These are phyloP conservation scores for Eucalyptus curtisii DNA, from an alignment of 345 rosid species.

Conservation along the genomic window DNA sequence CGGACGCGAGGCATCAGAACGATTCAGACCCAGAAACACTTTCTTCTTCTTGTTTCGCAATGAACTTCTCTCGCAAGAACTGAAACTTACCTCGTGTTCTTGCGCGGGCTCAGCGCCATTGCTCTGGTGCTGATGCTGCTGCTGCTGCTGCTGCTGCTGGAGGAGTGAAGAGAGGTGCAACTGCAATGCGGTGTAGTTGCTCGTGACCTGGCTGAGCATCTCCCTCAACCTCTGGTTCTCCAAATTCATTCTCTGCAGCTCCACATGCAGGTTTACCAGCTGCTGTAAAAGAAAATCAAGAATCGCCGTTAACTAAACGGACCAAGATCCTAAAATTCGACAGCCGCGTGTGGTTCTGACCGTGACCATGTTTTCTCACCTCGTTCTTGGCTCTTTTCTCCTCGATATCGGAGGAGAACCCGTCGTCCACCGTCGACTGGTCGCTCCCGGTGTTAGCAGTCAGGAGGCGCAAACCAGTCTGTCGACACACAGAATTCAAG, in stretches of 20 bases:
- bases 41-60: neutral
- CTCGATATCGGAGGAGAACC: constrained; percentile 48
- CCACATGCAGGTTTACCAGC: constrained; percentile 50
- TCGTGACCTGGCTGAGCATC: constrained; percentile 63
- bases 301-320: neutral
- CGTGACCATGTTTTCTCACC: constrained; percentile 16
- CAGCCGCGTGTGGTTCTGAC: neutral
- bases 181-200: constrained; percentile 52
- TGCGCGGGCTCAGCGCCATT: constrained; percentile 7
- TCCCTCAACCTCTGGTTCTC: constrained; percentile 73
- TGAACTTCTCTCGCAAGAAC: neutral
- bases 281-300: neutral
- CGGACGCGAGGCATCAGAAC: neutral
- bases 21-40: neutral
- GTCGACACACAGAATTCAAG: neutral
- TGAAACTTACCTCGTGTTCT: constrained; percentile 18
- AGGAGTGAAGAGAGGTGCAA: constrained; percentile 50
- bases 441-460: constrained; percentile 66
- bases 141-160: constrained; percentile 39
- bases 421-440: constrained; percentile 74
- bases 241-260: constrained; percentile 50
- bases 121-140: constrained; percentile 21
- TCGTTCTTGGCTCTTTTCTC: constrained; percentile 40
- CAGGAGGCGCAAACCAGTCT: constrained; percentile 81
- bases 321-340: neutral